Percentiles rank a stretch among this genome's conserved stretches.
Conservation (phyloP, 2,329 filamentous ascomycete species). For the Talaromyces funiculosus region DNA sequence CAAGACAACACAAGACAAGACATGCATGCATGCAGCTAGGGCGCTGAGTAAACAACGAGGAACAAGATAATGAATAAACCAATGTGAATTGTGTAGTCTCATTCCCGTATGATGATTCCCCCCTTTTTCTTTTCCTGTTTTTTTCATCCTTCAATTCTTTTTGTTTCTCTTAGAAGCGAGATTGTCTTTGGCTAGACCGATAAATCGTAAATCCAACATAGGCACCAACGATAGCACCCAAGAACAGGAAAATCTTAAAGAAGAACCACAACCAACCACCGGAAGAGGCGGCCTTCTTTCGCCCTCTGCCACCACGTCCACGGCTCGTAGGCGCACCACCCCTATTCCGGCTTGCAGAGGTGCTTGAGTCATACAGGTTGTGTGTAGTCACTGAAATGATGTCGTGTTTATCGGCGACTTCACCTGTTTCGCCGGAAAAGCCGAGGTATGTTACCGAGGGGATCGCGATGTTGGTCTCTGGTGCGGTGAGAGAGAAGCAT, state of each 20-base stretch:
- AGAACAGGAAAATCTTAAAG: slow-evolving; percentile 75
- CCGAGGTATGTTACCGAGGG: slow-evolving; percentile 64
- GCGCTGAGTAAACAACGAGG: neutral
- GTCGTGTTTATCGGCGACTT: slow-evolving; percentile 96
- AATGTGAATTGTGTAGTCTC: neutral
- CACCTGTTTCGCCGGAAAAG: slow-evolving; percentile 74
- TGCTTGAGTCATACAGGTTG: slow-evolving; percentile 68
- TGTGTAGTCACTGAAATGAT: slow-evolving; percentile 80
- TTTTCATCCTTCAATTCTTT: slow-evolving; percentile 18
- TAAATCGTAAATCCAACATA: slow-evolving; percentile 87
- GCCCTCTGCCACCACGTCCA: slow-evolving; percentile 19
- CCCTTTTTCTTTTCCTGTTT: neutral
- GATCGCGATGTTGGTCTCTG: slow-evolving; percentile 64
- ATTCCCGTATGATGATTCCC: neutral
- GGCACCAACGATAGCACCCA: slow-evolving; percentile 61
- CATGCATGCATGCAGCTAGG: neutral
- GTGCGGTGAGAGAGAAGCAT: slow-evolving; percentile 69
- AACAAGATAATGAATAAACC: neutral
- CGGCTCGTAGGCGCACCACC: slow-evolving; percentile 18
- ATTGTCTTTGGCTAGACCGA: slow-evolving; percentile 54
- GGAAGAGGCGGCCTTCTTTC: slow-evolving; percentile 18
- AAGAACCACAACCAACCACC: slow-evolving; percentile 66
- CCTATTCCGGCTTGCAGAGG: slow-evolving; percentile 22
- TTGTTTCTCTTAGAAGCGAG: slow-evolving; percentile 24
- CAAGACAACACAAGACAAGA: neutral